Evolutionary conservation across 2,329 filamentous ascomycete genomes (phyloP), one percentile per base, ranked within the genome.

Genomic region (Stagonosporopsis chrysanthemi): DNA sequence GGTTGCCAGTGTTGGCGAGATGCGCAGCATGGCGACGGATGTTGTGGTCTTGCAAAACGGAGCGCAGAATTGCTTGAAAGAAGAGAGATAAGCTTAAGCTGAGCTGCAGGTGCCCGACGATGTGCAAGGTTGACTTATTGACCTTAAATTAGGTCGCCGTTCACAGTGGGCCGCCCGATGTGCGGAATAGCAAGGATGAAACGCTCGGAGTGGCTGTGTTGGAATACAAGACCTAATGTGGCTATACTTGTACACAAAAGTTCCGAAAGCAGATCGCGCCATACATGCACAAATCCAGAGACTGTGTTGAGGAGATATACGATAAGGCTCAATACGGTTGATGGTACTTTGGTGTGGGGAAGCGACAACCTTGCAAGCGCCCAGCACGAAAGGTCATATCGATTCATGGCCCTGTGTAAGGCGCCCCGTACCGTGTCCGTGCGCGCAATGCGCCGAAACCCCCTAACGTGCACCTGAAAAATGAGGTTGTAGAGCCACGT

Each of bases 131-230:
- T 46, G 28, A 46, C 36, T 41, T 47, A 14, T n/a, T 31, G 15
- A 39, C 52, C 42, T 47, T 47, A 52, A 52, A 52, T 51, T 52
- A 52, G 53, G 42, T 52, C 47, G 53, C 36, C 47, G 42, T 40
- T 42, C 47, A 24, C 19, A 51, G 53, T 56, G 53, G 53, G 46
- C 29, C 47, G 46, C 29, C 47, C 3, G 17, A 36, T 29, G 29
- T 48, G 42, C 36, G 47, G 29, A 39, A 56, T 47, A 51, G 42
- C 28, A 46, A 29, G 24, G 36, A 43, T 56, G 47, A 52, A 52
- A 56, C 53, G 29, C 47, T 52, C 8, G 17, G 5, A 52, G 53
- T 51, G 47, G 53, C 53, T 56, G 26, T 47, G 42, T 52, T 29
- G 28, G 44, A 14, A 7, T 44, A 15, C 23, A 36, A 39, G 8